These are phyloP conservation scores for Colletotrichum musicola DNA, from an alignment of 2,329 filamentous ascomycete genomes.

Conservation along the genomic window DNA sequence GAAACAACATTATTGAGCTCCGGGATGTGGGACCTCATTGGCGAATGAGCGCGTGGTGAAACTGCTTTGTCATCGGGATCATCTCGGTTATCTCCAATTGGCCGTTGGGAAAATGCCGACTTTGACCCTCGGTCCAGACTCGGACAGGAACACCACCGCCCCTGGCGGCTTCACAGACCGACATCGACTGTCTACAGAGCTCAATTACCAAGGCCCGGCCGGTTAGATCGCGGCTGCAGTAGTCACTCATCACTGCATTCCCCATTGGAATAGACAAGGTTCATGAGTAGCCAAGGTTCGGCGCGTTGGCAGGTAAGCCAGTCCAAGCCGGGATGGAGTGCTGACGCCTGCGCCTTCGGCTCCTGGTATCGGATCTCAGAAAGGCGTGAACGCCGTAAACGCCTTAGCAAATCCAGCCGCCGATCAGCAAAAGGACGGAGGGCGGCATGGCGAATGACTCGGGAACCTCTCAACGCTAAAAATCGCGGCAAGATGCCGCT, in stretches of 20 bases:
- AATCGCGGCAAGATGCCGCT: conserved; percentile 29
- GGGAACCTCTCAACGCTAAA: conserved; percentile 1
- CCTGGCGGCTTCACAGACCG: background rate
- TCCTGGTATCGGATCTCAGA: conserved; percentile 28
- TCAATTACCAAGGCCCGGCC: conserved; percentile 29
- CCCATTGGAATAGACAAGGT: conserved; percentile 17
- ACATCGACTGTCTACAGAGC: background rate
- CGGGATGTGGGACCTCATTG: conserved; percentile 11
- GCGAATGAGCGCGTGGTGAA: background rate
- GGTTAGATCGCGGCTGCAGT: conserved; percentile 2
- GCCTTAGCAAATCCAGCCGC: background rate
- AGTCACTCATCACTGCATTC: too few species aligned
- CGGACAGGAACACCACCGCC: background rate
- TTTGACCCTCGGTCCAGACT: conserved; percentile 19
- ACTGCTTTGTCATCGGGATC: conserved; percentile 13
- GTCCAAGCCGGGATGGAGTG: conserved; percentile 10
- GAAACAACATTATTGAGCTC: conserved; percentile 11
- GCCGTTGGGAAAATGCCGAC: conserved; percentile 6
- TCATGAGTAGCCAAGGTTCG: conserved; percentile 28
- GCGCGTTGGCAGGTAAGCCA: background rate
- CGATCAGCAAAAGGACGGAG: conserved; percentile 4
- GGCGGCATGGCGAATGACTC: conserved; percentile 15
- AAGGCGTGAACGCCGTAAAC: conserved; percentile 2
- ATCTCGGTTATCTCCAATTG: conserved; percentile 17
- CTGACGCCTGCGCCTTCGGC: conserved; percentile 29